Percentiles rank a stretch among this genome's conserved stretches.
Evolutionary conservation across 352 stramenopile species (phyloP).

Genomic region (Peronospora farinosa): DNA sequence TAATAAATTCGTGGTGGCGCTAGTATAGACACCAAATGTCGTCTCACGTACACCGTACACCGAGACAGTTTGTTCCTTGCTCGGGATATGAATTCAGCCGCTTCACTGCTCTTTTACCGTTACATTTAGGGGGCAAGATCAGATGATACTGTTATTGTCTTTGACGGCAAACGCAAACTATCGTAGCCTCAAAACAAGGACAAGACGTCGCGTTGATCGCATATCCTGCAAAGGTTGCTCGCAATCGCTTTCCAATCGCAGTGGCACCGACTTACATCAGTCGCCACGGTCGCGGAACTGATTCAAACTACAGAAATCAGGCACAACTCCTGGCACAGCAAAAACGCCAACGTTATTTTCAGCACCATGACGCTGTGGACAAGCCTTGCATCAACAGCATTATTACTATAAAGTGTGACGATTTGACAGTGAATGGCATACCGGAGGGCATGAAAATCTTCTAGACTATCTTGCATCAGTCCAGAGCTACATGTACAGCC

Average conservation of each 20-base stretch:
- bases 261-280: slow-evolving; percentile 16
- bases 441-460: slow-evolving; percentile 6
- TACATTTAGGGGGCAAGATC: slow-evolving; percentile 12
- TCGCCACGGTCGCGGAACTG: slow-evolving; percentile 15
- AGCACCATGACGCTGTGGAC: background rate
- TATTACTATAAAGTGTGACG: background rate
- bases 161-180: background rate
- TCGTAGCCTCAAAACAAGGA: slow-evolving; percentile 1
- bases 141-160: slow-evolving; percentile 5
- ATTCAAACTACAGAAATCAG: slow-evolving; percentile 28
- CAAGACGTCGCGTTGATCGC: slow-evolving; percentile 8
- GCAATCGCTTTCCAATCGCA: slow-evolving; percentile 7
- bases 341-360: background rate
- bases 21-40: slow-evolving; percentile 18
- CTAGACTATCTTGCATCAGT: slow-evolving; percentile 6
- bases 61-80: slow-evolving; percentile 13
- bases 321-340: slow-evolving; percentile 4
- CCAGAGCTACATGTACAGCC: slow-evolving; percentile 10
- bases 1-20: slow-evolving; percentile 6
- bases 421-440: background rate
- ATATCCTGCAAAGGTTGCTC: slow-evolving; percentile 7
- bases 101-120: slow-evolving; percentile 12
- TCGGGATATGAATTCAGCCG: slow-evolving; percentile 1
- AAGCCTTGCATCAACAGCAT: slow-evolving; percentile 4
- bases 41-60: background rate